phyloP scores from a whole-genome alignment of 2,329 filamentous ascomycete species.

The Lithohypha guttulata region DNA sequence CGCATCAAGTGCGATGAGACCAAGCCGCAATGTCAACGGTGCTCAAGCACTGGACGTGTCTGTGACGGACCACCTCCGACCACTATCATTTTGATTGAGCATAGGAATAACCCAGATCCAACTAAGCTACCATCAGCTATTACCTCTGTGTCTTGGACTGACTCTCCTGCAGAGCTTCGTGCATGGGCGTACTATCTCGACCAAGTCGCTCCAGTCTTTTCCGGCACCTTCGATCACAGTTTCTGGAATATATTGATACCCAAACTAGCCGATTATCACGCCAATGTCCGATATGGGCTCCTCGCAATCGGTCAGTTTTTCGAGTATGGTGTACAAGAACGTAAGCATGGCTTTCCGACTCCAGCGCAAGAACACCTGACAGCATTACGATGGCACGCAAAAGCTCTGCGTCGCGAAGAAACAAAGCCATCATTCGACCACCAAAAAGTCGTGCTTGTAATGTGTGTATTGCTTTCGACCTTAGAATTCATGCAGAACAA shows the following conservation, averaged over 20 bases:
- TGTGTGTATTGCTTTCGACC: conserved; percentile 15
- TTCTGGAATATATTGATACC: conserved; percentile 30
- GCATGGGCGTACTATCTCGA: conserved; percentile 31
- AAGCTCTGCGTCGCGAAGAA: not conserved
- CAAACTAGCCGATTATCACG: conserved; percentile 27
- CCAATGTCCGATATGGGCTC: conserved; percentile 31
- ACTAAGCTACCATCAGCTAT: conserved; percentile 8
- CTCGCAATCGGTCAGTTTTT: conserved; percentile 29
- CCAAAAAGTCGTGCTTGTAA: conserved; percentile 13
- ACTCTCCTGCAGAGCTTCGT: conserved; percentile 23
- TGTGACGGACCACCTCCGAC: conserved; percentile 24
- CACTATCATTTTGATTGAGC: not conserved
- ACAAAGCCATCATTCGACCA: not conserved
- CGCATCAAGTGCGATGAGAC: conserved; percentile 28
- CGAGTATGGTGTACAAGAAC: conserved; percentile 17
- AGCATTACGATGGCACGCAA: not conserved
- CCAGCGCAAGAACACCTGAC: not conserved
- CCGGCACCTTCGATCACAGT: conserved; percentile 26
- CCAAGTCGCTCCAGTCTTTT: conserved; percentile 24
- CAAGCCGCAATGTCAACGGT: conserved; percentile 26
- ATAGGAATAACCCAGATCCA: conserved; percentile 7
- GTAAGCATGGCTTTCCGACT: not conserved
- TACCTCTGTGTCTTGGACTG: not conserved
- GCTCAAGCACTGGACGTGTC: conserved; percentile 26
- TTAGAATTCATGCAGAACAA: conserved; percentile 25